Evolutionary conservation across 2,329 filamentous ascomycete species (phyloP).

Genomic region (Trichoderma atroviride): DNA sequence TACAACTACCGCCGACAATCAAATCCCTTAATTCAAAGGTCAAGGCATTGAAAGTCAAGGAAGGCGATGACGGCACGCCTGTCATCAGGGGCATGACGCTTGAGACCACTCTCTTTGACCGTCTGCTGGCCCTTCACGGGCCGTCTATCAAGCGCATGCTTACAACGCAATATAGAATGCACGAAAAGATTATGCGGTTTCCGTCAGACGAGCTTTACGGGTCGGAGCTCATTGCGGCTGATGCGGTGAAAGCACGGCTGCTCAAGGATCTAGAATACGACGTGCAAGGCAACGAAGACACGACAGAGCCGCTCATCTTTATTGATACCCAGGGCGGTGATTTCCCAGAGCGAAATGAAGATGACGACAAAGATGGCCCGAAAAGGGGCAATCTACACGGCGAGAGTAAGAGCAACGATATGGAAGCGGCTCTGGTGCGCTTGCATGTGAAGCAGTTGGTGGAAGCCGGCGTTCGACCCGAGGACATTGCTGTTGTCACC

Average conservation of each 20-base stretch:
- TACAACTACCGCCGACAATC: slow-evolving; percentile 92
- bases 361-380: slow-evolving; percentile 58
- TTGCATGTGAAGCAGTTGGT: slow-evolving; percentile 77
- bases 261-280: slow-evolving; percentile 78
- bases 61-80: slow-evolving; percentile 41
- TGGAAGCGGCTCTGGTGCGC: slow-evolving; percentile 80
- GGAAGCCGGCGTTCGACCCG: slow-evolving; percentile 74
- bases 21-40: slow-evolving; percentile 69
- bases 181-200: slow-evolving; percentile 92
- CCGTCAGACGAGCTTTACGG: slow-evolving; percentile 89
- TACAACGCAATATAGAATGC: slow-evolving; percentile 97
- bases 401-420: slow-evolving; percentile 85
- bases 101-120: slow-evolving; percentile 91
- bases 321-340: slow-evolving; percentile 96
- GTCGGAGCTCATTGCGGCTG: slow-evolving; percentile 76
- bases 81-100: slow-evolving; percentile 62
- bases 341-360: slow-evolving; percentile 81
- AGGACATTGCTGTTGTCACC: slow-evolving; percentile 91
- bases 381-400: slow-evolving; percentile 51
- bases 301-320: slow-evolving; percentile 83
- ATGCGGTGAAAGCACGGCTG: slow-evolving; percentile 73
- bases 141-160: slow-evolving; percentile 87
- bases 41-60: slow-evolving; percentile 41
- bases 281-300: slow-evolving; percentile 81
- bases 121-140: slow-evolving; percentile 80